These are phyloP conservation scores for Teunomyces funiuensis DNA, from an alignment of 805 yeast species.

Conservation along the genomic window DNA sequence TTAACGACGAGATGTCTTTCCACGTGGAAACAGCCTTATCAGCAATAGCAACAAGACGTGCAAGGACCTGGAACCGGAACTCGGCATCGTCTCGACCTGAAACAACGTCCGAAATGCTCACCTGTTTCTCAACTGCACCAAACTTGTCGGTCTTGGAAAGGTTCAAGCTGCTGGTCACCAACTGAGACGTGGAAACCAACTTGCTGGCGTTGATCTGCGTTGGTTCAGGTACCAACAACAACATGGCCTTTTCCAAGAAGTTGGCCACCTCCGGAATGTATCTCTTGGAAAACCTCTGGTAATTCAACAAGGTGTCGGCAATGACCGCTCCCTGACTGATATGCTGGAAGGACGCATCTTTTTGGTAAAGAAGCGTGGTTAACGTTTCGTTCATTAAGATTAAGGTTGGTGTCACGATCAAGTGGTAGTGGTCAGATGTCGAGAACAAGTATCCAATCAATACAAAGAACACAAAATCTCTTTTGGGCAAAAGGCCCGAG, in stretches of 20 bases:
- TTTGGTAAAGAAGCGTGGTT: constrained; percentile 33
- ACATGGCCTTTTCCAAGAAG: constrained; percentile 54
- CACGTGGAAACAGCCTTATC: constrained; percentile 43
- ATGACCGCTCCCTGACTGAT: constrained; percentile 63
- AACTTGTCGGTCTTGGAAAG: constrained; percentile 18
- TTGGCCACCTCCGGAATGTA: constrained; percentile 74
- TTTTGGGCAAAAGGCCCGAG: constrained; percentile 12
- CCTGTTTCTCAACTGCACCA: constrained; percentile 1
- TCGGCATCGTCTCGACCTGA: constrained; percentile 12
- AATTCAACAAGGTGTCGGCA: constrained; percentile 62
- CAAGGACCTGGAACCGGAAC: constrained; percentile 30
- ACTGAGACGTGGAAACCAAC: constrained; percentile 11
- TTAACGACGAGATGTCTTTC: constrained; percentile 61
- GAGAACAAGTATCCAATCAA: constrained; percentile 80
- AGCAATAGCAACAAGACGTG: constrained; percentile 31
- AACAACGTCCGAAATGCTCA: constrained; percentile 12
- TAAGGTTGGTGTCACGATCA: constrained; percentile 81
- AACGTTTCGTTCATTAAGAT: constrained; percentile 72
- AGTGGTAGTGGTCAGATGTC: constrained; percentile 93
- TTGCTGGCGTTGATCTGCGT: constrained; percentile 13
- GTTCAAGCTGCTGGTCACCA: constrained; percentile 14
- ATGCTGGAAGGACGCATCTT: constrained; percentile 32
- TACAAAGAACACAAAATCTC: constrained; percentile 66
- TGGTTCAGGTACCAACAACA: constrained; percentile 44
- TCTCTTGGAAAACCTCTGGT: constrained; percentile 80